Evolutionary conservation across 1,284 basidiomycete species (phyloP), one percentile per base, ranked within the genome.

Genomic region (Entoloma clypeatum): DNA sequence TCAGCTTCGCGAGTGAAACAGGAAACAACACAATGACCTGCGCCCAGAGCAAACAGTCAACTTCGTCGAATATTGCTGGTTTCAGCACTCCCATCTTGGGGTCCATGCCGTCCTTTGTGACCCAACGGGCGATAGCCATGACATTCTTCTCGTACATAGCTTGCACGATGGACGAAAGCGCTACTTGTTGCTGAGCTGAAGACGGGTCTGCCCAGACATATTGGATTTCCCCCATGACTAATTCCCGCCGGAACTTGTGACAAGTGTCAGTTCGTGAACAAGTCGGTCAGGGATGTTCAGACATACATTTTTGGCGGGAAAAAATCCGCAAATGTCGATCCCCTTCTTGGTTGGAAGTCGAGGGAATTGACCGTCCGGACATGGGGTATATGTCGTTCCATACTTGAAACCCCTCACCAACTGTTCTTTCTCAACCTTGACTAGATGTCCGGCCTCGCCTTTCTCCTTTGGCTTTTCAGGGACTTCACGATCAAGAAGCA

Each of bases 341-440:
- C 92, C 92, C 55, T 84, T 86, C 55, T 69, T 75, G 1, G 91
- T 89, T 3, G 72, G 67, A 21, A 92, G 65, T 41, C 72, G 74
- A 28, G 76, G 75, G 52, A 92, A 94, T 37, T 84, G 75, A 5
- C 78, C 87, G 30, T 90, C 87, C 2, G 88, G 84, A 60, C 86
- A 82, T 2, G 92, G 90, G 1, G 84, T 84, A 61, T 92, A 92
- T 2, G 86, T 89, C 3, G 87, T 82, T 4, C 95, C 95, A 52
- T 97, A 96, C 60, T 92, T 89, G 74, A 88, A 97, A 0, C 92
- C 95, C 48, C 78, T 75, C 14, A 86, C 69, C 10, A 92, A 77
- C 11, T 83, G 70, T 43, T 92, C 86, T 54, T 82, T 81, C 49
- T 86, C 81, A 4, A 88, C 74, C 49, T 71, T 75, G 54, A 74